Evolutionary conservation across 441 rosid genomes (phyloP).

Genomic region (Erysimum cheiri): DNA sequence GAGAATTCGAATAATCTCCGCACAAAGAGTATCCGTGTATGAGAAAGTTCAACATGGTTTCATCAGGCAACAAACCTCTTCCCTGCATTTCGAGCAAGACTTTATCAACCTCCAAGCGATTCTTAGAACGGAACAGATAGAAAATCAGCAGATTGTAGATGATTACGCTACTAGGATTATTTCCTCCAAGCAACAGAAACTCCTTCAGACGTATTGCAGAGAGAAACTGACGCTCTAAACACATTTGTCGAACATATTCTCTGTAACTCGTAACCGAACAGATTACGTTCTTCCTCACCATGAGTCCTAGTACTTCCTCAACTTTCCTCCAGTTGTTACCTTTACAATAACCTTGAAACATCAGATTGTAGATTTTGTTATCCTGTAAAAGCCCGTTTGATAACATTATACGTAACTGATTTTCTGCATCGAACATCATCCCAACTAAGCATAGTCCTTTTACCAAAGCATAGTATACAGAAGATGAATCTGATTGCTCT

Average conservation of each 20-base stretch:
- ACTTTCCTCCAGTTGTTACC: constrained; percentile 51
- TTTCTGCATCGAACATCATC: constrained; percentile 55
- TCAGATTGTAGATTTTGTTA: constrained; percentile 45
- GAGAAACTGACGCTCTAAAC: constrained; percentile 49
- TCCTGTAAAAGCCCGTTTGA: constrained; percentile 48
- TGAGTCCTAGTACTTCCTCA: constrained; percentile 50
- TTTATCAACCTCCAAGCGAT: constrained; percentile 42
- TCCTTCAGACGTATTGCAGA: constrained; percentile 58
- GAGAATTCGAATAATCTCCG: constrained; percentile 51
- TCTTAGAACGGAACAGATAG: constrained; percentile 53
- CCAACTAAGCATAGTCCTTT: constrained; percentile 60
- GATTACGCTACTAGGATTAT: constrained; percentile 39
- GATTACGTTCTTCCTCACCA: constrained; percentile 53
- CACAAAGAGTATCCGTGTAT: constrained; percentile 59
- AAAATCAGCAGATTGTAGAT: constrained; percentile 65
- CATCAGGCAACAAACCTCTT: constrained; percentile 54
- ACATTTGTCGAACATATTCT: constrained; percentile 54
- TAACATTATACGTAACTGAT: constrained; percentile 46
- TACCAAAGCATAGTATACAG: constrained; percentile 49
- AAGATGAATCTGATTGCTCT: constrained; percentile 44
- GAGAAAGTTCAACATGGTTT: constrained; percentile 72
- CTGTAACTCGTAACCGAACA: constrained; percentile 59
- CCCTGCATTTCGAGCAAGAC: constrained; percentile 58
- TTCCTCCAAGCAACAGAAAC: constrained; percentile 50
- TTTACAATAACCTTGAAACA: constrained; percentile 61